These are phyloP conservation scores for Lithospermum erythrorhizon DNA, from an alignment of 257 asterid species.

Conservation along the genomic window DNA sequence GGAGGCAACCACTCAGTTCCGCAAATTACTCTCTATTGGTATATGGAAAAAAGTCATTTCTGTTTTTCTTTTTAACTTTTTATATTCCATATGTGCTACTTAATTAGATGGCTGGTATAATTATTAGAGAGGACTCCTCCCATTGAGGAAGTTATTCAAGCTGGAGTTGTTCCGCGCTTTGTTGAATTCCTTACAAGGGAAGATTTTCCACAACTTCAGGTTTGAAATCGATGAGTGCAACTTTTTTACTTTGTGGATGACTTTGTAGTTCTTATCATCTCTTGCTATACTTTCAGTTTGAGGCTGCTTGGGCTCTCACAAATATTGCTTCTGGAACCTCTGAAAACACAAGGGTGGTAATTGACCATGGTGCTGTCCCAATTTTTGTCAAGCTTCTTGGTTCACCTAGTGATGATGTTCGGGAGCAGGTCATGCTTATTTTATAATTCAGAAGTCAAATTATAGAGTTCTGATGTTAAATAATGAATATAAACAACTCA, in stretches of 20 bases:
- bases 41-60: conserved; percentile 1
- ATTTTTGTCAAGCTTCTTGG: conserved; percentile 68
- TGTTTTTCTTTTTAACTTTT: not conserved
- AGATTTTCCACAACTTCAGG: conserved; percentile 86
- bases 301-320: conserved; percentile 98
- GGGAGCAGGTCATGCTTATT: conserved; percentile 62
- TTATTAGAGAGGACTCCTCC: conserved; percentile 80
- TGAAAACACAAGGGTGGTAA: conserved; percentile 77
- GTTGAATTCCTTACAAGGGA: conserved; percentile 76
- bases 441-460: not conserved
- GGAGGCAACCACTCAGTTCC: conserved; percentile 72
- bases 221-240: conserved; percentile 12
- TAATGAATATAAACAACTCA: not conserved
- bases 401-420: conserved; percentile 89
- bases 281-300: conserved; percentile 41
- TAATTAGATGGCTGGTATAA: conserved; percentile 1
- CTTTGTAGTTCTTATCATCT: conserved; percentile 6
- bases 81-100: conserved; percentile 5
- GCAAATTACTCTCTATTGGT: conserved; percentile 87
- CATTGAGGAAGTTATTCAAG: conserved; percentile 84
- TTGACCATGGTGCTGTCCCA: conserved; percentile 86
- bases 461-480: not conserved
- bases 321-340: conserved; percentile 97
- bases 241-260: not conserved
- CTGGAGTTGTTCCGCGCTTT: conserved; percentile 91